Evolutionary conservation across 2,329 filamentous ascomycete species (phyloP).

Genomic region (Diaporthe batatas): DNA sequence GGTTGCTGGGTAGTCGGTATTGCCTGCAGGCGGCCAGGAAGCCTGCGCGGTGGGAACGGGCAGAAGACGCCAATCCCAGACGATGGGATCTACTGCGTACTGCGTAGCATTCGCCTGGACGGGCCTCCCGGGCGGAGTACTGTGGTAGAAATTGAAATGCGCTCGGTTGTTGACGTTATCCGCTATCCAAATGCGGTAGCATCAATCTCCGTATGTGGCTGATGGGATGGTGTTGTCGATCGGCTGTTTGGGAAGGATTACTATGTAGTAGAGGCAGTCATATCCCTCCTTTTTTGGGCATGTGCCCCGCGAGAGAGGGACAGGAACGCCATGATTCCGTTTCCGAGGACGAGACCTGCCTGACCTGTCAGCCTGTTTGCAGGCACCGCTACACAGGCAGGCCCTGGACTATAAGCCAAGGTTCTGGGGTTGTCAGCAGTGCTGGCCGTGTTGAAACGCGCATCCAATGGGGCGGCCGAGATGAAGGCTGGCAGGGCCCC

Average conservation of each 20-base stretch:
- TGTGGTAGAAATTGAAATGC: not conserved
- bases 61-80: conserved; percentile 12
- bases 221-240: conserved; percentile 28
- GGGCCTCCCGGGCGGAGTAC: not conserved
- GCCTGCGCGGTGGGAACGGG: conserved; percentile 1
- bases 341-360: conserved; percentile 4
- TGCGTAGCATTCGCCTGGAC: conserved; percentile 5
- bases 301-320: conserved; percentile 9
- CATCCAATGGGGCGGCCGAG: conserved; percentile 18
- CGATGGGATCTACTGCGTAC: conserved; percentile 17
- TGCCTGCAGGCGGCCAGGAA: not conserved
- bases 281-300: conserved; percentile 24
- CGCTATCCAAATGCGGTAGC: not conserved
- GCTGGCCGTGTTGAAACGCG: conserved; percentile 13
- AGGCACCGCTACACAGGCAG: not conserved
- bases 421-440: conserved; percentile 13
- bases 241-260: conserved; percentile 27
- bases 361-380: no score
- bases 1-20: conserved; percentile 4
- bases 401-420: conserved; percentile 10
- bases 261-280: not conserved
- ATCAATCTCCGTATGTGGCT: conserved; percentile 26
- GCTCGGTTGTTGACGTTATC: not conserved
- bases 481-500: conserved; percentile 15
- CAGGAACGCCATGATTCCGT: not conserved